phyloP scores from a whole-genome alignment of 106 monocot genomes.

The Platanthera zijinensis region DNA sequence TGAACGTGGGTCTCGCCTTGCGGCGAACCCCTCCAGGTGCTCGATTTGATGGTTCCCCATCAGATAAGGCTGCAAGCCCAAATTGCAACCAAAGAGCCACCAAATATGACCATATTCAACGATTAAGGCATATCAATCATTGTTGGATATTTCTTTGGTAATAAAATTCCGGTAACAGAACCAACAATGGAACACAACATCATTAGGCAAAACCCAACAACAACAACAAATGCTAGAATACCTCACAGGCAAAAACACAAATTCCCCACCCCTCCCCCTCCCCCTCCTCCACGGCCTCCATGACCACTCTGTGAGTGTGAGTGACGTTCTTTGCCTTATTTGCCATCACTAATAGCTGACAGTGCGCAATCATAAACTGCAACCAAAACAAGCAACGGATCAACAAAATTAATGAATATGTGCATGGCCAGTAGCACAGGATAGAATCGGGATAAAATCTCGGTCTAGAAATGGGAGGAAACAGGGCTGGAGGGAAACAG shows the following conservation, averaged over 20 bases:
- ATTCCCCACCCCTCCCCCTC: conserved; percentile 18
- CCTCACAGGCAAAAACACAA: conserved; percentile 79
- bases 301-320: conserved; percentile 69
- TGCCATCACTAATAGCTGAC: conserved; percentile 72
- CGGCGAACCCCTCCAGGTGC: no score
- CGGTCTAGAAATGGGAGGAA: conserved; percentile 36
- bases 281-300: conserved; percentile 72
- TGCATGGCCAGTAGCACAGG: neutral
- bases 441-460: neutral
- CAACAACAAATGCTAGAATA: neutral
- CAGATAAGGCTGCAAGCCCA: no score
- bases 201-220: neutral
- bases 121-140: neutral
- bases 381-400: conserved; percentile 8
- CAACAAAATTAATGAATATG: neutral
- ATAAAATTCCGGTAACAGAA: neutral
- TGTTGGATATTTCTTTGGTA: neutral
- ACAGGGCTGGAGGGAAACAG: conserved; percentile 38
- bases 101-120: no score
- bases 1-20: no score
- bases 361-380: conserved; percentile 87
- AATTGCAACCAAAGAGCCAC: no score
- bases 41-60: no score
- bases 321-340: conserved; percentile 89
- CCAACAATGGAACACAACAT: neutral